These are phyloP conservation scores for Chenopodium quinoa DNA, from an alignment of 148 eudicot species.

Conservation along the genomic window DNA sequence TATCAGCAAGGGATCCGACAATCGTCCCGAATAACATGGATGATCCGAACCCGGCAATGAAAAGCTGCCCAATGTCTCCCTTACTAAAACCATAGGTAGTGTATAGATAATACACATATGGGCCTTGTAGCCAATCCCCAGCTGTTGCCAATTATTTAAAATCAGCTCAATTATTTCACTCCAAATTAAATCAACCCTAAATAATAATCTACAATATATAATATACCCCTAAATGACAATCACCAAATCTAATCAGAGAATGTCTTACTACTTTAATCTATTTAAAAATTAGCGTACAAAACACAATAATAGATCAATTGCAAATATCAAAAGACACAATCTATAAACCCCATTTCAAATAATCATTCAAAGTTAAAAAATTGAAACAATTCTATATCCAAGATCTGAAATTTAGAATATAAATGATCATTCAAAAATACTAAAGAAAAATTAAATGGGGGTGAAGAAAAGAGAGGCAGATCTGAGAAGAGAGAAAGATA, in stretches of 20 bases:
- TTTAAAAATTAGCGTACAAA: neutral
- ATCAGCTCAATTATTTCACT: neutral
- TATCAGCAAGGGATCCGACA: constrained; percentile 92
- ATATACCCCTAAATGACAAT: neutral
- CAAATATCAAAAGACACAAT: neutral
- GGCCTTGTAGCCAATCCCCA: constrained; percentile 98
- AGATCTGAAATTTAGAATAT: neutral
- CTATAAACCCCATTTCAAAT: neutral
- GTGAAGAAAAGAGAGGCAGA: neutral
- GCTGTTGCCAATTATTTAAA: constrained; percentile 36
- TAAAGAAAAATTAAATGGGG: neutral
- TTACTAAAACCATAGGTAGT: constrained; percentile 80
- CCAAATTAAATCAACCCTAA: neutral
- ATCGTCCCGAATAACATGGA: constrained; percentile 97
- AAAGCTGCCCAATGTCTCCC: constrained; percentile 95
- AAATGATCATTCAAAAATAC: neutral
- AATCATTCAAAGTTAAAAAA: neutral
- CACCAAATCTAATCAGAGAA: neutral
- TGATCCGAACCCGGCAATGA: constrained; percentile 98
- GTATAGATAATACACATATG: constrained; percentile 90
- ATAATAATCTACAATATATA: neutral
- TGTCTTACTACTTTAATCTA: neutral
- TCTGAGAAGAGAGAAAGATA: constrained; percentile 19
- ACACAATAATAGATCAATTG: neutral
- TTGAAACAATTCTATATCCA: neutral